Conservation (phyloP, 116 monocot genomes). For the Zostera marina region DNA sequence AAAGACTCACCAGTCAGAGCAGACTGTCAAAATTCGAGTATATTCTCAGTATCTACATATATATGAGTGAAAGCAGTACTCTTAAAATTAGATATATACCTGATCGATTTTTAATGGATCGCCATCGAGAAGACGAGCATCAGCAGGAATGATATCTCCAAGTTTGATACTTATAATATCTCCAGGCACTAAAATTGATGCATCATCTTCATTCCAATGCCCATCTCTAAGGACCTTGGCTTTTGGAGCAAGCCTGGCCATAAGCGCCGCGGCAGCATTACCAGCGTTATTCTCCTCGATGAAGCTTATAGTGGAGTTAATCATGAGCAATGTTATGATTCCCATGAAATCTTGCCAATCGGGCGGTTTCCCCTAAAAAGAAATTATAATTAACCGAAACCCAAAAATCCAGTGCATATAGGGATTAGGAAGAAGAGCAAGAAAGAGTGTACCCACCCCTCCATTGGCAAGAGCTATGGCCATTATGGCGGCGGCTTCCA, state of each 20-base stretch:
- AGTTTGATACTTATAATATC: conserved; percentile 96
- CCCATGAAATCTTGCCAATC: conserved; percentile 99
- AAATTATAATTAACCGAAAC: background rate
- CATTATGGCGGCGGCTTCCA: conserved; percentile 99
- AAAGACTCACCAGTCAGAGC: conserved; percentile 92
- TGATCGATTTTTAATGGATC: conserved; percentile 99
- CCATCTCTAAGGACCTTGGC: conserved; percentile 98
- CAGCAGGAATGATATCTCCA: conserved; percentile 92
- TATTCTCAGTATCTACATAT: too few species aligned
- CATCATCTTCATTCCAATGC: conserved; percentile 76
- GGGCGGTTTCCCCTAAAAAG: conserved; percentile 81
- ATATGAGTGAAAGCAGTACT: too few species aligned
- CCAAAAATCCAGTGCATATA: background rate
- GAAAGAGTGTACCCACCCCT: conserved; percentile 42
- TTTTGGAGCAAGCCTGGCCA: conserved; percentile 96
- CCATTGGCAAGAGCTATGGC: conserved; percentile 98
- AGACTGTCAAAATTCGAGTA: conserved; percentile 45
- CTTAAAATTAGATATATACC: too few species aligned
- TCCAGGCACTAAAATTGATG: conserved; percentile 80
- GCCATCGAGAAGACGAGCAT: conserved; percentile 86
- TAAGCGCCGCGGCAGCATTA: conserved; percentile 93
- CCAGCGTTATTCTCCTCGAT: conserved; percentile 99
- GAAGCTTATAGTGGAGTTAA: conserved; percentile 95
- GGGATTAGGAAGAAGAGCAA: background rate
- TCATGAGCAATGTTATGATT: conserved; percentile 76